Conservation (phyloP, 2,329 filamentous ascomycete genomes). For the Diaporthe sp. region DNA sequence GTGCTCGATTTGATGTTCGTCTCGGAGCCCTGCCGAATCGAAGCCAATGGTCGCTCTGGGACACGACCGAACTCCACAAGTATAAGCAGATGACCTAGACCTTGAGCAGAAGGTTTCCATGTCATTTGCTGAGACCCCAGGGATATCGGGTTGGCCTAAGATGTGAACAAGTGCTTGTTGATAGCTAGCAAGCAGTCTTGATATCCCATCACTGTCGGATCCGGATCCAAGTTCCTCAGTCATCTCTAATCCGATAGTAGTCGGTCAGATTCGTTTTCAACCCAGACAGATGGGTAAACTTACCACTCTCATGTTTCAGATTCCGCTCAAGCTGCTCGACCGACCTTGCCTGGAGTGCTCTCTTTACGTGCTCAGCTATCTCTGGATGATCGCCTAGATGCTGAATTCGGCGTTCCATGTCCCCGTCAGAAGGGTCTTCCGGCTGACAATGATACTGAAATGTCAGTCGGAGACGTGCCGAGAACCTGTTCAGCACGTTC, state of each 20-base stretch:
- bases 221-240: too few species aligned
- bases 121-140: conserved; percentile 31
- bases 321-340: background rate
- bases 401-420: background rate
- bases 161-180: conserved; percentile 35
- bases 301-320: background rate
- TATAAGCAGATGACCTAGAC: conserved; percentile 37
- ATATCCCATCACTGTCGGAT: background rate
- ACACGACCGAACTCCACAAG: conserved; percentile 43
- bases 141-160: background rate
- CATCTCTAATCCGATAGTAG: too few species aligned
- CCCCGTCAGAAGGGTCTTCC: background rate
- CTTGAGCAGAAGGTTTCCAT: conserved; percentile 43
- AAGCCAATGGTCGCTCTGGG: conserved; percentile 43
- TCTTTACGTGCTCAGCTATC: background rate
- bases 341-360: background rate
- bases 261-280: too few species aligned
- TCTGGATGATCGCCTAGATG: background rate
- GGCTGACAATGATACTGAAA: background rate
- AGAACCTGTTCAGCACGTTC: conserved; percentile 41
- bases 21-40: conserved; percentile 26
- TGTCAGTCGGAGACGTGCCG: background rate
- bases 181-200: conserved; percentile 32
- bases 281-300: background rate
- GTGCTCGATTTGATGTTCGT: conserved; percentile 43